Evolutionary conservation across 257 asterid species (phyloP), one percentile per base, ranked within the genome.

Genomic region (Plantago major): DNA sequence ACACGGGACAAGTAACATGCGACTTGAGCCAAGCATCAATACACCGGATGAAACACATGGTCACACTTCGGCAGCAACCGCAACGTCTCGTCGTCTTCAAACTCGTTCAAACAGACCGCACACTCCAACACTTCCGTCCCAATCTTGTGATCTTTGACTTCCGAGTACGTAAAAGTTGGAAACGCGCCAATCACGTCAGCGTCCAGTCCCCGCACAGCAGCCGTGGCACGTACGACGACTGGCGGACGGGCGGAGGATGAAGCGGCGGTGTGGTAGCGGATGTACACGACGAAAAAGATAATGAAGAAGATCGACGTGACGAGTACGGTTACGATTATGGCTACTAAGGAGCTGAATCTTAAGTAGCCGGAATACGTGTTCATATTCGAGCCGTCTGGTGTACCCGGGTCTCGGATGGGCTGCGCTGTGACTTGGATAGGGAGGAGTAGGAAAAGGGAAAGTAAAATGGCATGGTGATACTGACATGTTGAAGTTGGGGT

Each of bases 1-100:
- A 82, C 49, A 82, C 85, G 1, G 89, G 89, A 50, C 89, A 82
- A 0, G 85, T 82, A 9, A 76, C 57, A 48, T 77, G 81, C 16
- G 69, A 69, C 49, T 50, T 61, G 2, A 82, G 81, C 89, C 89
- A 82, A 4, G 71, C 48, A 52, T 77, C 85, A 5, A 82, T 79
- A 53, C 89, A 82, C 16, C 0, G 76, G 78, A 19, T 82, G 89
- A 61, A 58, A 58, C 63, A 58, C 63, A 28, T 58, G 63, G 9
- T 58, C 63, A 43, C 63, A 58, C 26, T 58, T 58, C 3, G 63
- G 63, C 17, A 58, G 4, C 63, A 58, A 58, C 16, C 63, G 49
- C 22, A 58, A 12, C 63, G 63, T 58, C 9, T 58, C 63, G 2
- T 42, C 15, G 18, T 42, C 38, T 28, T 58, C 37, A 22, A 58